These are phyloP conservation scores for Viola odorata DNA, from an alignment of 345 rosid genomes.

Conservation along the genomic window DNA sequence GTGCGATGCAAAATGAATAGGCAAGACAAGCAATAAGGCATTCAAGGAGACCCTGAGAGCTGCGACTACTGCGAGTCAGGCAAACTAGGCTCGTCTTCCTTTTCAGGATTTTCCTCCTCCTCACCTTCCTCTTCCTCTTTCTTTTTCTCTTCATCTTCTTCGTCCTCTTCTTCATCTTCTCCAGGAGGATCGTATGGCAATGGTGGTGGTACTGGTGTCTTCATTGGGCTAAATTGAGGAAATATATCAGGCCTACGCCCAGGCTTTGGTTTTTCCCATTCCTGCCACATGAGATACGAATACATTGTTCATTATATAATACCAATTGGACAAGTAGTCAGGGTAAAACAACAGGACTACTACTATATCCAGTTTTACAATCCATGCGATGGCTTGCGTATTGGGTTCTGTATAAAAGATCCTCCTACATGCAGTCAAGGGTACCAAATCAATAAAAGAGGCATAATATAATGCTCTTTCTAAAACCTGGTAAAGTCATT, in stretches of 20 bases:
- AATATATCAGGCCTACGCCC: conserved; percentile 72
- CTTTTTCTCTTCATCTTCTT: conserved; percentile 6
- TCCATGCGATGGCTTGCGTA: no score
- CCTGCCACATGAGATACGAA: conserved; percentile 38
- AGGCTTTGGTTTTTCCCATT: conserved; percentile 74
- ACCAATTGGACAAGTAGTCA: background rate
- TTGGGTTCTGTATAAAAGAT: no score
- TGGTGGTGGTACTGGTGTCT: conserved; percentile 70
- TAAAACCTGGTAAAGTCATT: no score
- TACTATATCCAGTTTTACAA: background rate
- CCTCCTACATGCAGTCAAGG: no score
- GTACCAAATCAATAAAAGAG: no score
- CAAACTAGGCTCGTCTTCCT: conserved; percentile 35
- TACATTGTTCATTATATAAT: background rate
- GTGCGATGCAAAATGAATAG: background rate
- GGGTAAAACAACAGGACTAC: background rate
- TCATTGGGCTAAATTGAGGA: conserved; percentile 75
- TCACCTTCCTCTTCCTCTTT: conserved; percentile 42
- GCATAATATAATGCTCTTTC: no score
- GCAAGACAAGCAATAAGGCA: conserved; percentile 17
- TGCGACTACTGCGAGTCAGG: conserved; percentile 30
- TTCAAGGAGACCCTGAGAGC: conserved; percentile 3
- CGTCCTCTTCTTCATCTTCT: conserved; percentile 73
- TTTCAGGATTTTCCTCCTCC: conserved; percentile 50
- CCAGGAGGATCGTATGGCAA: conserved; percentile 70